Conservation (phyloP, 768 basidiomycete genomes). For the Symmetrospora coprosmae region DNA sequence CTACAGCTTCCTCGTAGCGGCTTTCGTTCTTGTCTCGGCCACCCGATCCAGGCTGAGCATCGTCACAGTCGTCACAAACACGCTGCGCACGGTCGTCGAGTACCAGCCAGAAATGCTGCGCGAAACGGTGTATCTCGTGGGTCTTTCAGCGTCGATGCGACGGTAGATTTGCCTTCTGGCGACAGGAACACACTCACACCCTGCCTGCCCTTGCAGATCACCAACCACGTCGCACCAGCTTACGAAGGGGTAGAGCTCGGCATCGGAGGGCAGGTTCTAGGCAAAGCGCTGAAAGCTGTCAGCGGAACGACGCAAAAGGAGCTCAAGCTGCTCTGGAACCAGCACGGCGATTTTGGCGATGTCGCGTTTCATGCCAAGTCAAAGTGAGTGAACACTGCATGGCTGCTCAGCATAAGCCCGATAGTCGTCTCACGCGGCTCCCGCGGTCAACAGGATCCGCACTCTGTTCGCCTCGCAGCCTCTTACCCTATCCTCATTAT, state of each 20-base stretch:
- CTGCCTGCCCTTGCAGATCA: neutral
- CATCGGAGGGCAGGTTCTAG: slow-evolving; percentile 31
- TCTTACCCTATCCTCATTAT: slow-evolving; percentile 52
- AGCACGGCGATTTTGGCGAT: slow-evolving; percentile 70
- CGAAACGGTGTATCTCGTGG: slow-evolving; percentile 34
- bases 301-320: slow-evolving; percentile 36
- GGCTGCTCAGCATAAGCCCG: too few relatives aligned
- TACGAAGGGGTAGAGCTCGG: slow-evolving; percentile 26
- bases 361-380: slow-evolving; percentile 66
- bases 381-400: slow-evolving; percentile 39
- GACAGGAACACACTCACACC: slow-evolving; percentile 38
- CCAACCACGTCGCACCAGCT: slow-evolving; percentile 22
- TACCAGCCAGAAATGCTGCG: slow-evolving; percentile 57
- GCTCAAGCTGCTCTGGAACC: slow-evolving; percentile 48
- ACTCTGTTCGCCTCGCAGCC: slow-evolving; percentile 22
- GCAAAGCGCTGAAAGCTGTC: slow-evolving; percentile 25
- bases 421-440: too few relatives aligned
- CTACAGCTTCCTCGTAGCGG: slow-evolving; percentile 57
- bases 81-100: slow-evolving; percentile 52
- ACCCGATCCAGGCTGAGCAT: slow-evolving; percentile 64
- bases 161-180: slow-evolving; percentile 13
- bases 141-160: neutral
- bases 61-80: slow-evolving; percentile 56
- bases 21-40: slow-evolving; percentile 48
- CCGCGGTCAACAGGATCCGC: slow-evolving; percentile 11